These are phyloP conservation scores for Podila minutissima DNA, from an alignment of 192 early-diverging fungal species.

Conservation along the genomic window DNA sequence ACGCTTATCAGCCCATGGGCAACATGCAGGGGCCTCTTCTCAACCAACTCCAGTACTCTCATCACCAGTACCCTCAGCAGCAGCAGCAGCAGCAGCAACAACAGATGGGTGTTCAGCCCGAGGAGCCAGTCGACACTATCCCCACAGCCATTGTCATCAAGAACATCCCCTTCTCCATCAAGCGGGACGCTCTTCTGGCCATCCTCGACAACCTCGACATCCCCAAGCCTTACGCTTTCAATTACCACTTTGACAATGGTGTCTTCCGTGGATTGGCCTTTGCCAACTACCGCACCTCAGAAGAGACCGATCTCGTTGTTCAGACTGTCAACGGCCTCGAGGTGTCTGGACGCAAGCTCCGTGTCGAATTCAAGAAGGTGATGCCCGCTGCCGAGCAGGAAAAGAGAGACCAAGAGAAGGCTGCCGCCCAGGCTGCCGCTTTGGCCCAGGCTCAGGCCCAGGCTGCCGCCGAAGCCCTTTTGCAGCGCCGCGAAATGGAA, in stretches of 20 bases:
- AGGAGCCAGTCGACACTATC: slow-evolving; percentile 59
- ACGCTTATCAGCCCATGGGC: slow-evolving; percentile 47
- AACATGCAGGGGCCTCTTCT: slow-evolving; percentile 39
- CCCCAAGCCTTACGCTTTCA: slow-evolving; percentile 82
- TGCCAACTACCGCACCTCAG: slow-evolving; percentile 81
- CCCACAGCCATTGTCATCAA: slow-evolving; percentile 85
- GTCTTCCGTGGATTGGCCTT: slow-evolving; percentile 85
- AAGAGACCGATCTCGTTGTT: slow-evolving; percentile 78
- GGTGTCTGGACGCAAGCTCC: slow-evolving; percentile 75
- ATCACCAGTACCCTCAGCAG: slow-evolving; percentile 15
- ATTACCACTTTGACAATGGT: slow-evolving; percentile 85
- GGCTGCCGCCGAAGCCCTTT: slow-evolving; percentile 35
- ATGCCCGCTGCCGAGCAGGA: slow-evolving; percentile 69
- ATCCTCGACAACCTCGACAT: slow-evolving; percentile 74
- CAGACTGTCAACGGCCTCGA: slow-evolving; percentile 76
- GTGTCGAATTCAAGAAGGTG: slow-evolving; percentile 85
- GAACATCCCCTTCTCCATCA: slow-evolving; percentile 84
- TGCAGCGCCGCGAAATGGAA: slow-evolving; percentile 59
- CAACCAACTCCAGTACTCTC: slow-evolving; percentile 38
- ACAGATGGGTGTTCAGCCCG: background rate
- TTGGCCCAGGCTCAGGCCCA: slow-evolving; percentile 31
- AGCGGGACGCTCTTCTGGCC: slow-evolving; percentile 77
- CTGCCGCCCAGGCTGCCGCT: slow-evolving; percentile 43
- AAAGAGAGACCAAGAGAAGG: slow-evolving; percentile 63
- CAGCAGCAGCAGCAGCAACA: slow-evolving; percentile 19